Conservation (phyloP, 495 filamentous ascomycete species). For the Neurospora tetrasperma region DNA sequence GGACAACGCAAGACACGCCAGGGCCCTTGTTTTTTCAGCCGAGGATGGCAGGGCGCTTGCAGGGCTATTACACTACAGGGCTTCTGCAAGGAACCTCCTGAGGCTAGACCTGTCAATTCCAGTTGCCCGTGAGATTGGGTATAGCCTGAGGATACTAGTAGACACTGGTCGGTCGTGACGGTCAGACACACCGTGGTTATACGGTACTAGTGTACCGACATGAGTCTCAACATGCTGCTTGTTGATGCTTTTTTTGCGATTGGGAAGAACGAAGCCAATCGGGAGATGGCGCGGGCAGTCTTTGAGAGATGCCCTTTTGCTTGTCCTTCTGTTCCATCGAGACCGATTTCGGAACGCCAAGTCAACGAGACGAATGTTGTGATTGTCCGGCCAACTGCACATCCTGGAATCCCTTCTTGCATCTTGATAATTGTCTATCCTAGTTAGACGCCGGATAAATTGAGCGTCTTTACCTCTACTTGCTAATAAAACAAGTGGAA, state of each 20-base stretch:
- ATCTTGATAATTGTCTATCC: background rate
- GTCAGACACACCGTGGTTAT: too few relatives aligned
- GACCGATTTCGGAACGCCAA: background rate
- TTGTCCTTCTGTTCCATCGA: background rate
- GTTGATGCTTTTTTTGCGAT: too few relatives aligned
- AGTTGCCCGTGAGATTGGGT: too few relatives aligned
- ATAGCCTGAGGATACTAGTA: too few relatives aligned
- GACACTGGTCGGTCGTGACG: too few relatives aligned
- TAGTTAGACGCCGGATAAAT: background rate
- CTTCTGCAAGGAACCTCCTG: too few relatives aligned
- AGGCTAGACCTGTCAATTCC: too few relatives aligned
- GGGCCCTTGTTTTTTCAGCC: background rate
- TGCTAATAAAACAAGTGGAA: background rate
- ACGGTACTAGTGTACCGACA: too few relatives aligned
- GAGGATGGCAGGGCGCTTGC: background rate
- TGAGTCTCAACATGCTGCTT: too few relatives aligned
- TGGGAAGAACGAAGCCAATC: too few relatives aligned
- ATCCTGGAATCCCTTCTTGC: background rate
- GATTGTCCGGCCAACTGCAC: background rate
- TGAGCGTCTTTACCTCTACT: background rate
- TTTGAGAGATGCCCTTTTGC: background rate
- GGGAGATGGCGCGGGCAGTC: background rate
- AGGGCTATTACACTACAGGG: too few relatives aligned
- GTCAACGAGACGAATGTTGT: background rate
- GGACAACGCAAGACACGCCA: background rate